Evolutionary conservation across 108 stramenopile genomes (phyloP).

Genomic region (Stephanodiscus minutulus): DNA sequence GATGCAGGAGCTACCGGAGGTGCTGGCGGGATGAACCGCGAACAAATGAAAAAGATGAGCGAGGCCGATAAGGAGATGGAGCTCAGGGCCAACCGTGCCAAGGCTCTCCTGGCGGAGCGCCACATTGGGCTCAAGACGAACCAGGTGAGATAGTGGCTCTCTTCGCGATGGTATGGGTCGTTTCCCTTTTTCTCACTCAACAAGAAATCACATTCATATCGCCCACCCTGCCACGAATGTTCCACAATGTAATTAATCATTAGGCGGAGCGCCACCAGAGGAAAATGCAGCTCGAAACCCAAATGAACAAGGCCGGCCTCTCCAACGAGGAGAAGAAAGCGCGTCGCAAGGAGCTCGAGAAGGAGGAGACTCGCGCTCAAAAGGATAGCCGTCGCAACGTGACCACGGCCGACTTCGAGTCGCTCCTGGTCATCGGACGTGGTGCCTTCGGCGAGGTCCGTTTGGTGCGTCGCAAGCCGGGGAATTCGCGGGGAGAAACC

Average conservation of each 20-base stretch:
- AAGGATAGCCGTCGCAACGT: slow-evolving; percentile 81
- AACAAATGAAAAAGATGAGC: slow-evolving; percentile 62
- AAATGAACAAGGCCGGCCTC: slow-evolving; percentile 76
- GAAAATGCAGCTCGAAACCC: slow-evolving; percentile 83
- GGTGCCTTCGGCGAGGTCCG: slow-evolving; percentile 98
- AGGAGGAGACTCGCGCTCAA: slow-evolving; percentile 79
- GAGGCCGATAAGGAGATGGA: slow-evolving; percentile 92
- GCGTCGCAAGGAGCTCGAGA: slow-evolving; percentile 71
- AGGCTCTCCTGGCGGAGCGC: slow-evolving; percentile 79
- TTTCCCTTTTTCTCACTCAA: background rate
- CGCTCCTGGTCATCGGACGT: slow-evolving; percentile 89
- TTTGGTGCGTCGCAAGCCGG: slow-evolving; percentile 83
- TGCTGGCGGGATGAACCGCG: slow-evolving; percentile 14
- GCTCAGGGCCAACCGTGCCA: slow-evolving; percentile 85
- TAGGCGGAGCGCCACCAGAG: slow-evolving; percentile 76
- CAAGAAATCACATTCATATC: background rate
- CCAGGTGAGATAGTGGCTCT: slow-evolving; percentile 59
- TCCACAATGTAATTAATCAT: background rate
- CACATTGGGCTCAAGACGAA: slow-evolving; percentile 75
- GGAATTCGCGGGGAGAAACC: slow-evolving; percentile 43
- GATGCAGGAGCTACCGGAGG: background rate
- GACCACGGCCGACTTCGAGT: slow-evolving; percentile 89
- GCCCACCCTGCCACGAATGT: slow-evolving; percentile 1
- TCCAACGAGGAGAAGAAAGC: slow-evolving; percentile 82
- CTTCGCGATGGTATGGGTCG: background rate